Conservation (phyloP, 1,284 basidiomycete species). For the Rhodotorula sp. region DNA sequence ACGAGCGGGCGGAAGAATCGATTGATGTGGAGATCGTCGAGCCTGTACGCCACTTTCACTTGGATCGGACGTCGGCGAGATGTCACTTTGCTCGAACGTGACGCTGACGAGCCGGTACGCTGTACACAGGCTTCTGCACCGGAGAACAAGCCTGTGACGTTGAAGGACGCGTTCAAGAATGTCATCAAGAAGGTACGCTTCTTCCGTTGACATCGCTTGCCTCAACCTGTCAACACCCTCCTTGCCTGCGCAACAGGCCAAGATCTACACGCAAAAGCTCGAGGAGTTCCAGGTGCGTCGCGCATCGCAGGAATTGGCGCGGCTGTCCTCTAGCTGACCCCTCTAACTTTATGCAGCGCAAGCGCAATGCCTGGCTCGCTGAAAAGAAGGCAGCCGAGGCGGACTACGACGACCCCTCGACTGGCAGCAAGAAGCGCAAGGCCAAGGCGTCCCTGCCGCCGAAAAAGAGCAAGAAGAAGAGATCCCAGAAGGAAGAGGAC, state of each 20-base stretch:
- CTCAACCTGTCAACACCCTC: not conserved
- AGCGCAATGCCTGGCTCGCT: too few species aligned
- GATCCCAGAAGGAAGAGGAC: not conserved
- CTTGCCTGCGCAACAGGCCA: not conserved
- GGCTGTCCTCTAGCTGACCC: too few species aligned
- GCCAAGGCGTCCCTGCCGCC: not conserved
- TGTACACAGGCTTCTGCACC: not conserved
- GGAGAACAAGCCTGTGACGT: not conserved
- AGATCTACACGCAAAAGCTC: not conserved
- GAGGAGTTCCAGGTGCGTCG: too few species aligned
- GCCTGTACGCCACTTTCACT: not conserved
- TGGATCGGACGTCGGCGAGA: not conserved
- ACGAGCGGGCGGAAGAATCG: not conserved
- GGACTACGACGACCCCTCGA: too few species aligned
- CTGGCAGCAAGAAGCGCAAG: too few species aligned
- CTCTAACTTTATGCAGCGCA: too few species aligned
- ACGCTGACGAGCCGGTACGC: not conserved
- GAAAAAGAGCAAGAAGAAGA: conserved; percentile 18
- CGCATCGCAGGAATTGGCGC: too few species aligned
- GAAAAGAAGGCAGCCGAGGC: too few species aligned
- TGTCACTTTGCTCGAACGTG: not conserved
- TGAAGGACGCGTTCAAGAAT: not conserved
- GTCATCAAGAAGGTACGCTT: not conserved
- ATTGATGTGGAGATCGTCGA: conserved; percentile 7
- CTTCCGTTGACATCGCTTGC: not conserved